A percentile compares a stretch with the other conserved stretches of the same genome.
Evolutionary conservation across 2,329 filamentous ascomycete genomes (phyloP).

Genomic region (Aspergillus chevalieri): DNA sequence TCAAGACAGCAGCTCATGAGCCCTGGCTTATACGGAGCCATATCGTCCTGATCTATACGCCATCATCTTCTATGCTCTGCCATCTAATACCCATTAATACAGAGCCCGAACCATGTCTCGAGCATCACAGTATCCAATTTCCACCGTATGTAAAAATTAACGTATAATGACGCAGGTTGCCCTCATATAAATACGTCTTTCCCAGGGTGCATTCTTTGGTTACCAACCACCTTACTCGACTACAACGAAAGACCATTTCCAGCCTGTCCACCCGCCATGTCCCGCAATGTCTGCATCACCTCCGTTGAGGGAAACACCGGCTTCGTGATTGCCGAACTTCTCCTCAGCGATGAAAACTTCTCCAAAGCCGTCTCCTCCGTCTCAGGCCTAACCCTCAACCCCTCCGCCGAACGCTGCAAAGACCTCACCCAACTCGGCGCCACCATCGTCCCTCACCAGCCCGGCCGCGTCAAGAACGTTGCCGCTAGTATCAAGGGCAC

Average conservation of each 20-base stretch:
- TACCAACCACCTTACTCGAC: slow-evolving; percentile 34
- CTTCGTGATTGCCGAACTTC: slow-evolving; percentile 46
- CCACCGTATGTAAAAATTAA: no score
- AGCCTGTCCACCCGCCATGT: slow-evolving; percentile 51
- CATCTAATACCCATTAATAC: no score
- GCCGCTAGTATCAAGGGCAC: slow-evolving; percentile 36
- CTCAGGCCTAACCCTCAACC: slow-evolving; percentile 27
- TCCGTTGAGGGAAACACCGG: slow-evolving; percentile 48
- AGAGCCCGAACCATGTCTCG: no score
- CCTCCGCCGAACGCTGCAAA: slow-evolving; percentile 31
- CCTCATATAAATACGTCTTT: no score
- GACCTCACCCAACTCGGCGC: slow-evolving; percentile 40
- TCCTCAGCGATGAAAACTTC: slow-evolving; percentile 41
- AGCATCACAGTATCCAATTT: no score
- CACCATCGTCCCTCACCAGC: slow-evolving; percentile 38
- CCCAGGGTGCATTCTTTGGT: no score
- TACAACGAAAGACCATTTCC: slow-evolving; percentile 68
- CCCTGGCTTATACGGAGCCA: no score
- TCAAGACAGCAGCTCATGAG: no score
- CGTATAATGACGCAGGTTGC: no score
- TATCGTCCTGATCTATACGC: no score
- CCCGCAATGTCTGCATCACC: slow-evolving; percentile 46
- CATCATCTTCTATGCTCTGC: no score
- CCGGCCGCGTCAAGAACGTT: slow-evolving; percentile 37
- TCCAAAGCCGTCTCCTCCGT: slow-evolving; percentile 37